Base-by-base conservation (phyloP, 495 filamentous ascomycete species). In the Alectoria sarmentosa region DNA sequence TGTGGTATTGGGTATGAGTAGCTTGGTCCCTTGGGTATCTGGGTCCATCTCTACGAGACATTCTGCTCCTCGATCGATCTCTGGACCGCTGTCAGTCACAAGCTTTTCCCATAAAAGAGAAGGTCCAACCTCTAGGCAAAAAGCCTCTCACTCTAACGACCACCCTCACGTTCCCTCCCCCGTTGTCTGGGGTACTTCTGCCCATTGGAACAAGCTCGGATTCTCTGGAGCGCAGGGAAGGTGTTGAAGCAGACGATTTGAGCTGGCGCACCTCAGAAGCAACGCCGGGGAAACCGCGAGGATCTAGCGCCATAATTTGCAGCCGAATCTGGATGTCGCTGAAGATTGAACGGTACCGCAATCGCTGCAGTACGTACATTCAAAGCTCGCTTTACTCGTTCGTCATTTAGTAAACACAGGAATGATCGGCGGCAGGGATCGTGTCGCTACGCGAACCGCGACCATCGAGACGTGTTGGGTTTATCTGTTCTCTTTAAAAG, bases 21-120 rank as follows among this genome's bases (percentile, higher is more conserved):
- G 83, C 10, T 81, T 90, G 1, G 94, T 98, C 71, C 80, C 82
- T 75, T 98, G 88, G 17, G 87, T 90, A 23, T 79, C 71, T 21
- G 93, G 92, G 69, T 97, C 85, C 95, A 98, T 98, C 58, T 82
- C 76, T 62, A 98, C 88, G 49, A 98, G 82, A 74, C 92, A 97
- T 76, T 87, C 79, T 54, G 92, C 89, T 34, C 86, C 82, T 68
- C 88, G 80, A 61, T 94, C 83, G 72, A 86, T 82, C 73, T 98
- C 94, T 98, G 64, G 41, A 62, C 23, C 62, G 58, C 57, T 56
- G n/a, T 62, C 34, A 68, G 58, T 37, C 44, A 60, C 0, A 65
- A n/a, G 48, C 41, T 56, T 55, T 30, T 28, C 23, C 38, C 61
- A 37, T 38, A 57, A 52, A 61, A 23, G 37, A 13, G 56, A 60